A percentile compares a stretch with the other conserved stretches of the same genome.
phyloP scores from a whole-genome alignment of 768 basidiomycete genomes.

The Russula emetica region DNA sequence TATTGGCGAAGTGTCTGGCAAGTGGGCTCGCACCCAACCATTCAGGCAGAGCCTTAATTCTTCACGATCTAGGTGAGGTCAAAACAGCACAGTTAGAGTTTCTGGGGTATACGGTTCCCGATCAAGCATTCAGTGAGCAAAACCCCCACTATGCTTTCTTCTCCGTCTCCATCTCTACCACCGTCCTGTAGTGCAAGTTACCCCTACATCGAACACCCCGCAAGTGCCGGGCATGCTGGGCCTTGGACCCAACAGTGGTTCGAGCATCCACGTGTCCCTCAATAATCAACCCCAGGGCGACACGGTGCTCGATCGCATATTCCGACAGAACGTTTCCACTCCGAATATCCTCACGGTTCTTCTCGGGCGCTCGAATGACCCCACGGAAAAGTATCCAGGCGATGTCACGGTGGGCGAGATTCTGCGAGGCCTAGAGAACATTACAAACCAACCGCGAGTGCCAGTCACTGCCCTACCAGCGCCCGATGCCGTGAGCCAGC shows the following conservation, averaged over 20 bases:
- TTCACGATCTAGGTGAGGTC: neutral
- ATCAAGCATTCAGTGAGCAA: neutral
- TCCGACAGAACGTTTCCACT: neutral
- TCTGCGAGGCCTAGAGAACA: neutral
- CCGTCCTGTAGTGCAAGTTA: neutral
- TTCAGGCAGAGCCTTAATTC: neutral
- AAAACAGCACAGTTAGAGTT: neutral
- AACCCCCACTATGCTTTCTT: neutral
- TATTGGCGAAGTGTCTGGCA: neutral
- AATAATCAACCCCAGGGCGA: neutral
- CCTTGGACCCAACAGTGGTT: neutral
- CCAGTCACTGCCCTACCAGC: neutral
- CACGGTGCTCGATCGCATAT: neutral
- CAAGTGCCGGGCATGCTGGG: neutral
- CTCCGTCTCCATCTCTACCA: neutral
- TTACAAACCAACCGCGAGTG: neutral
- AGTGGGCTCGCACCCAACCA: neutral
- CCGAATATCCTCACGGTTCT: neutral
- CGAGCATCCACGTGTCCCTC: neutral
- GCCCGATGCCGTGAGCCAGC: neutral
- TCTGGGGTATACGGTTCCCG: neutral
- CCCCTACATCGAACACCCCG: neutral
- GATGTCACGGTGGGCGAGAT: neutral
- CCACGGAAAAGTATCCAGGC: neutral
- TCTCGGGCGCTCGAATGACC: neutral